These are phyloP conservation scores for Nakaseomyces bracarensis DNA, from an alignment of 1,139 yeast species.

Conservation along the genomic window DNA sequence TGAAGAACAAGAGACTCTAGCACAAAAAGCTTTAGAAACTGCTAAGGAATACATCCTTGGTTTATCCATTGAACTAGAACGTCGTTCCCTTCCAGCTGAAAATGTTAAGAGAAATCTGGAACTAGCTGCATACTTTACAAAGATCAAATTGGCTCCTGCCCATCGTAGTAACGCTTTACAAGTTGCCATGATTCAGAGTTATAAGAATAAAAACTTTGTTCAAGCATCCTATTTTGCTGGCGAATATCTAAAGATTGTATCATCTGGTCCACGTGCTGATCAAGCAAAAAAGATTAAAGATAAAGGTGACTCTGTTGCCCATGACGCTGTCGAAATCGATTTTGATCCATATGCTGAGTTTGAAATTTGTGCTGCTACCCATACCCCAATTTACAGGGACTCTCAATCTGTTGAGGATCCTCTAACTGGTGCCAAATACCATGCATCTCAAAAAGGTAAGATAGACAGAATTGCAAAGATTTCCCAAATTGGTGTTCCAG, in stretches of 20 bases:
- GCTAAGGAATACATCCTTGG: constrained; percentile 92
- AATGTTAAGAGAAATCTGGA: constrained; percentile 83
- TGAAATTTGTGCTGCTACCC: constrained; percentile 79
- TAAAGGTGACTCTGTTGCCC: constrained; percentile 69
- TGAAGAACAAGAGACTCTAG: constrained; percentile 69
- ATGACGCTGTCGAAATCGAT: constrained; percentile 82
- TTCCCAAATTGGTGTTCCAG: constrained; percentile 84
- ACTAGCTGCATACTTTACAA: constrained; percentile 91
- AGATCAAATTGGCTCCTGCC: constrained; percentile 68
- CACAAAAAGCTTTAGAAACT: constrained; percentile 59
- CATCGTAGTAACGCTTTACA: constrained; percentile 85
- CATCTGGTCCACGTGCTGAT: constrained; percentile 76
- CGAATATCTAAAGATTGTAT: constrained; percentile 61
- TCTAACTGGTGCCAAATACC: constrained; percentile 86
- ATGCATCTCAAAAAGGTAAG: constrained; percentile 66
- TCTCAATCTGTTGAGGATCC: constrained; percentile 65
- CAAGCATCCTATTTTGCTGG: constrained; percentile 87
- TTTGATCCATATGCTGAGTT: constrained; percentile 90
- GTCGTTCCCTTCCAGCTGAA: constrained; percentile 66
- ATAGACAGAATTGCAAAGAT: constrained; percentile 69
- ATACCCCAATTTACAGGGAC: constrained; percentile 82
- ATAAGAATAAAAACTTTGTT: constrained; percentile 78
- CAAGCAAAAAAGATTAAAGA: constrained; percentile 78
- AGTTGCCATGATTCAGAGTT: constrained; percentile 91
- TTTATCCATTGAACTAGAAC: constrained; percentile 76